Conservation (phyloP, 2,329 filamentous ascomycete genomes). For the Bipolaris sorokiniana region DNA sequence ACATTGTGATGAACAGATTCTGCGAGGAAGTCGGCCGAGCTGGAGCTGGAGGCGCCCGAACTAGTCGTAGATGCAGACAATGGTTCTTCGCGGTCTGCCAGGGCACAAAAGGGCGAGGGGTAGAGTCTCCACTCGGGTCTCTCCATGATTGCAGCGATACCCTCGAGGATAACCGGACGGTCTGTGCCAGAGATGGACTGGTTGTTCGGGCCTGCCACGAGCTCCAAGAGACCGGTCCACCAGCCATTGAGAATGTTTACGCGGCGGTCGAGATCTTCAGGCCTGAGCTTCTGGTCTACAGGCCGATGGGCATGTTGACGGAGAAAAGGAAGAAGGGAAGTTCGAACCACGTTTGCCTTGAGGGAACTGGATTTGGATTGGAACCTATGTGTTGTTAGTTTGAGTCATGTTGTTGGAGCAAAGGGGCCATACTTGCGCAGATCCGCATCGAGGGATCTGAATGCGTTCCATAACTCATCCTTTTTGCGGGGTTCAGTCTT, state of each 20-base stretch:
- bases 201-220: slow-evolving; percentile 76
- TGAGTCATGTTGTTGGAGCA: not conserved
- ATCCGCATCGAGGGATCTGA: slow-evolving; percentile 71
- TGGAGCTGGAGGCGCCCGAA: slow-evolving; percentile 62
- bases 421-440: slow-evolving; percentile 63
- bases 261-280: slow-evolving; percentile 82
- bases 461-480: slow-evolving; percentile 73
- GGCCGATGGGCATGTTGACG: slow-evolving; percentile 70
- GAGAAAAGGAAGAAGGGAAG: slow-evolving; percentile 76
- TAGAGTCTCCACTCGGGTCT: slow-evolving; percentile 84
- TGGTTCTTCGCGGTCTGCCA: slow-evolving; percentile 61
- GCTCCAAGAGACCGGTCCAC: slow-evolving; percentile 84
- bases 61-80: slow-evolving; percentile 57
- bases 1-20: slow-evolving; percentile 87
- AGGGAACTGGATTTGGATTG: slow-evolving; percentile 73
- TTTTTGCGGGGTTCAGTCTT: slow-evolving; percentile 60
- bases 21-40: slow-evolving; percentile 70
- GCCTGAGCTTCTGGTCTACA: slow-evolving; percentile 68
- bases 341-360: slow-evolving; percentile 77
- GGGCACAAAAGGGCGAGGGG: slow-evolving; percentile 69
- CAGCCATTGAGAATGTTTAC: slow-evolving; percentile 84
- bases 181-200: slow-evolving; percentile 85
- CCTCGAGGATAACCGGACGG: slow-evolving; percentile 78
- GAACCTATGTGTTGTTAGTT: slow-evolving; percentile 58
- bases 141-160: slow-evolving; percentile 81